Conservation (phyloP, 1,284 basidiomycete species). For the Ganoderma meredithae region DNA sequence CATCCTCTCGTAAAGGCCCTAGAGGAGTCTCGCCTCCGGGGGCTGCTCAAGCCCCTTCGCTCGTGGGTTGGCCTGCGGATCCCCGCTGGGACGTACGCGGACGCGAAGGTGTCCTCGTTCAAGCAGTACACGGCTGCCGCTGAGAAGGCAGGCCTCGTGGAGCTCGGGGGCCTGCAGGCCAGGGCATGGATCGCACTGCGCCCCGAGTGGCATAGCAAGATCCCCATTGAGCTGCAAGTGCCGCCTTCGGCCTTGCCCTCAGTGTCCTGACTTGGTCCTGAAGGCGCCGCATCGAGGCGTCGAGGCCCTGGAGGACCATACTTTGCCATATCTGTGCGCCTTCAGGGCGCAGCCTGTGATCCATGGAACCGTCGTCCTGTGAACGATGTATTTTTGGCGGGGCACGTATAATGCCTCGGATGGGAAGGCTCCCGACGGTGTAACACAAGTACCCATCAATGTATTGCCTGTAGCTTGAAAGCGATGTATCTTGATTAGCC, state of each 20-base stretch:
- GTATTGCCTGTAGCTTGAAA: conserved; percentile 1
- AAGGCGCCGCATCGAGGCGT: neutral
- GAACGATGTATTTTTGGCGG: neutral
- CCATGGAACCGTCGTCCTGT: neutral
- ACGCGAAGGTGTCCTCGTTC: conserved; percentile 53
- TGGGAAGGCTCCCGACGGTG: neutral
- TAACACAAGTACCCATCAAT: neutral
- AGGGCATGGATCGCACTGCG: conserved; percentile 56
- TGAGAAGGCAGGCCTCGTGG: conserved; percentile 51
- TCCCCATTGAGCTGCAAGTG: conserved; percentile 1
- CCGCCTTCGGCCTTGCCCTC: neutral
- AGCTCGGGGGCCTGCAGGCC: conserved; percentile 51
- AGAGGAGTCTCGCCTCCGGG: conserved; percentile 41
- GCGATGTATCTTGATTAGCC: conserved; percentile 1
- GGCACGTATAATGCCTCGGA: neutral
- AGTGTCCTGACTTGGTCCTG: neutral
- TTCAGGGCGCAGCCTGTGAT: neutral
- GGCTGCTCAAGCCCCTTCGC: conserved; percentile 45
- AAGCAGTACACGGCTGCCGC: conserved; percentile 55
- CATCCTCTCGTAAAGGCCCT: conserved; percentile 27
- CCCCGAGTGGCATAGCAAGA: conserved; percentile 26
- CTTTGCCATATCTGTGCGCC: neutral
- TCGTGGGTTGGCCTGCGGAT: conserved; percentile 47
- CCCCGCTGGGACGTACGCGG: conserved; percentile 48
- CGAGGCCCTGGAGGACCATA: conserved; percentile 1